Conservation (phyloP, 164 flowering plant species). For the Kalanchoe fedtschenkoi region DNA sequence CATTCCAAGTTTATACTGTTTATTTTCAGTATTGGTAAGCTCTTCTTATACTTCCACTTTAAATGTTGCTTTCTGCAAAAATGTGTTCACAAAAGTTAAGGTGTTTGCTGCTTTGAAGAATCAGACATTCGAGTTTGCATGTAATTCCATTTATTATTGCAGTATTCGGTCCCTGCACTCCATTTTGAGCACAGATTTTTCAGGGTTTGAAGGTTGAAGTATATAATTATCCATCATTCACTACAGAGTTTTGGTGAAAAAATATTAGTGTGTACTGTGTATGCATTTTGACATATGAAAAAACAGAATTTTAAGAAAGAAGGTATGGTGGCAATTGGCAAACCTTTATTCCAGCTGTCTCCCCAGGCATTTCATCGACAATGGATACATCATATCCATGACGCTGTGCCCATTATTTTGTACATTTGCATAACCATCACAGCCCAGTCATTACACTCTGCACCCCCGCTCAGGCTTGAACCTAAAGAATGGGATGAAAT, state of each 20-base stretch:
- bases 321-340: slow-evolving; percentile 17
- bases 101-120: background rate
- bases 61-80: slow-evolving; percentile 77
- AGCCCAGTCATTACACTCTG: slow-evolving; percentile 99
- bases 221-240: too few species aligned
- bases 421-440: slow-evolving; percentile 94
- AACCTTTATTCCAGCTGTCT: slow-evolving; percentile 97
- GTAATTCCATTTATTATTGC: background rate
- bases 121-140: background rate
- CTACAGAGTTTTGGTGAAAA: too few species aligned
- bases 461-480: slow-evolving; percentile 99
- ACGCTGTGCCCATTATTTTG: slow-evolving; percentile 69
- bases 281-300: background rate
- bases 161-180: too few species aligned
- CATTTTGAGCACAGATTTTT: too few species aligned
- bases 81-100: background rate
- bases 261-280: too few species aligned
- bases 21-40: too few species aligned
- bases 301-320: background rate
- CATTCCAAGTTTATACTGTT: too few species aligned
- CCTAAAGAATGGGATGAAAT: slow-evolving; percentile 32
- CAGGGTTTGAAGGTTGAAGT: too few species aligned
- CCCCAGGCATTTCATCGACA: slow-evolving; percentile 95
- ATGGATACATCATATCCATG: slow-evolving; percentile 61
- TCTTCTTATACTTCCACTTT: slow-evolving; percentile 92